Evolutionary conservation across 2,329 filamentous ascomycete species (phyloP).

Genomic region (Paramyrothecium roridum): DNA sequence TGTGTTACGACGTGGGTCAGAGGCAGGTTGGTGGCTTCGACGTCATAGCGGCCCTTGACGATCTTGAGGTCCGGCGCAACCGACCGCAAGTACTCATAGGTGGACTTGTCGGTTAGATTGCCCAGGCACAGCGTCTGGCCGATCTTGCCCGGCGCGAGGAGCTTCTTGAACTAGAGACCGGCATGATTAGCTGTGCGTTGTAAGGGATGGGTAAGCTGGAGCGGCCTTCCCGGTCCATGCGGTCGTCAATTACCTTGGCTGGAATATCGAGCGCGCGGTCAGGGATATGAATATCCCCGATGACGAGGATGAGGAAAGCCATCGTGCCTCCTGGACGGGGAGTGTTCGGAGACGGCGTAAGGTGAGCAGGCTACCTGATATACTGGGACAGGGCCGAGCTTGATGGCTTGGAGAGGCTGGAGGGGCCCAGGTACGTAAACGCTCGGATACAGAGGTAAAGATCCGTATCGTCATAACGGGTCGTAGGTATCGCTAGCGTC

Average conservation of each 20-base stretch:
- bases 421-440: slow-evolving; percentile 23
- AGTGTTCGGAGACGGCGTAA: slow-evolving; percentile 11
- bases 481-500: not conserved
- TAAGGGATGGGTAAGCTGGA: not conserved
- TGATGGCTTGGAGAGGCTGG: slow-evolving; percentile 20
- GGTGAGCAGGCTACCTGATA: slow-evolving; percentile 15
- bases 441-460: slow-evolving; percentile 26
- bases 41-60: slow-evolving; percentile 64
- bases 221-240: not conserved
- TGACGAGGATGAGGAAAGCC: slow-evolving; percentile 85
- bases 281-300: slow-evolving; percentile 91
- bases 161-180: slow-evolving; percentile 70
- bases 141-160: slow-evolving; percentile 79
- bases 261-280: slow-evolving; percentile 90
- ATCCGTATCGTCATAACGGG: slow-evolving; percentile 17
- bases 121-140: slow-evolving; percentile 77
- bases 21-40: slow-evolving; percentile 63
- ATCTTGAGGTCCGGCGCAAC: slow-evolving; percentile 71
- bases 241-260: slow-evolving; percentile 61
- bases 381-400: slow-evolving; percentile 3
- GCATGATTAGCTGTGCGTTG: slow-evolving; percentile 16
- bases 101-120: slow-evolving; percentile 75
- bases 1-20: slow-evolving; percentile 65
- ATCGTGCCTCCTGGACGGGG: slow-evolving; percentile 50
- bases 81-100: slow-evolving; percentile 76